Conservation (phyloP, 2,329 filamentous ascomycete genomes). For the Geosmithia morbida region DNA sequence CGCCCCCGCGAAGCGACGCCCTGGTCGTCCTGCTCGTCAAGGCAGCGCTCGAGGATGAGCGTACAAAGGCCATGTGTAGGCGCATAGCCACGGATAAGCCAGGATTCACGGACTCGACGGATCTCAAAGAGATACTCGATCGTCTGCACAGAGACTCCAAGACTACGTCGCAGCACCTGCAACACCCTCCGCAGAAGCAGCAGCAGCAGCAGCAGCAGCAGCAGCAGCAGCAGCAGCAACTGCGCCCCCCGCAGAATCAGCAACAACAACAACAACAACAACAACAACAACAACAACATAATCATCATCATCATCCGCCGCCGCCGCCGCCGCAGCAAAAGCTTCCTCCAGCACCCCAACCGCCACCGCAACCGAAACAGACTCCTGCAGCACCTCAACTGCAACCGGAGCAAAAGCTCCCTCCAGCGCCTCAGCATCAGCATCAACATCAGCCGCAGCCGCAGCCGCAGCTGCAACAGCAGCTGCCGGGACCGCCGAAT, state of each 20-base stretch:
- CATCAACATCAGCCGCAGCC: background rate
- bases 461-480: background rate
- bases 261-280: background rate
- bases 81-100: constrained; percentile 37
- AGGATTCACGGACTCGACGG: constrained; percentile 35
- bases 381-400: background rate
- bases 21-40: constrained; percentile 43
- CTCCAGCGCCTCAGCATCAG: background rate
- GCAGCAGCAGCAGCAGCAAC: background rate
- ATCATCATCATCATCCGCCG: too few relatives aligned
- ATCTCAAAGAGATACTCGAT: constrained; percentile 38
- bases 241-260: background rate
- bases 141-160: constrained; percentile 27
- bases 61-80: constrained; percentile 33
- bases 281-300: background rate
- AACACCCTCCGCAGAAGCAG: background rate
- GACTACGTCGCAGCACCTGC: constrained; percentile 8
- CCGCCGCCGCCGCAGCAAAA: background rate
- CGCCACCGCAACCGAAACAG: background rate
- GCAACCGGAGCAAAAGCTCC: background rate
- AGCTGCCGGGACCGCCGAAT: background rate
- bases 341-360: background rate
- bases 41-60: constrained; percentile 36
- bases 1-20: constrained; percentile 38
- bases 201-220: background rate